Evolutionary conservation across 306 rosid genomes (phyloP).

Genomic region (Albizia julibrissin): DNA sequence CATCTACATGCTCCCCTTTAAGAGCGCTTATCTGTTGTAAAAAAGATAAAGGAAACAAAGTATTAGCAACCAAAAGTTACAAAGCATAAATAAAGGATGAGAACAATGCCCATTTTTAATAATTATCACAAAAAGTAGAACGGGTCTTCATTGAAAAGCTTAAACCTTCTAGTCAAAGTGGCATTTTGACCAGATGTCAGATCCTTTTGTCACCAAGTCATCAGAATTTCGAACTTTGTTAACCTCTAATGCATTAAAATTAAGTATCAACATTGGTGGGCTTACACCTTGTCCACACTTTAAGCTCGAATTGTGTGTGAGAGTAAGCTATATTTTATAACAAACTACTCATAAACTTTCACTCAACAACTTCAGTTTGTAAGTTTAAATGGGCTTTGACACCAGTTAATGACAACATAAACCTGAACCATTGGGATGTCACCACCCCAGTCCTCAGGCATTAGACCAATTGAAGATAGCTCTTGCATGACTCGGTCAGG

Average conservation of each 20-base stretch:
- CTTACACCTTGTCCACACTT: too few relatives aligned
- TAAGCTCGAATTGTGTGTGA: too few relatives aligned
- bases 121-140: background rate
- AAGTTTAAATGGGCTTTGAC: too few relatives aligned
- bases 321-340: too few relatives aligned
- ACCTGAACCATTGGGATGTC: conserved; percentile 96
- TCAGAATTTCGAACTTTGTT: background rate
- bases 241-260: background rate
- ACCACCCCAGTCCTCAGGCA: conserved; percentile 99
- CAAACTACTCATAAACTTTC: too few relatives aligned
- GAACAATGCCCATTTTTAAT: background rate
- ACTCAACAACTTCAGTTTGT: too few relatives aligned
- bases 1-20: conserved; percentile 79
- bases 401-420: conserved; percentile 36
- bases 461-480: conserved; percentile 89
- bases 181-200: background rate
- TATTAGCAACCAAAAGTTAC: conserved; percentile 26
- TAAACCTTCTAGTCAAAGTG: background rate
- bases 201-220: background rate
- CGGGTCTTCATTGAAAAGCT: background rate
- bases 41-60: conserved; percentile 28
- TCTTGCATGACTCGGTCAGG: conserved; percentile 98
- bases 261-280: too few relatives aligned
- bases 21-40: conserved; percentile 88
- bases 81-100: conserved; percentile 32